These are phyloP conservation scores for Saturnispora kantuleensis DNA, from an alignment of 805 yeast genomes.

Conservation along the genomic window DNA sequence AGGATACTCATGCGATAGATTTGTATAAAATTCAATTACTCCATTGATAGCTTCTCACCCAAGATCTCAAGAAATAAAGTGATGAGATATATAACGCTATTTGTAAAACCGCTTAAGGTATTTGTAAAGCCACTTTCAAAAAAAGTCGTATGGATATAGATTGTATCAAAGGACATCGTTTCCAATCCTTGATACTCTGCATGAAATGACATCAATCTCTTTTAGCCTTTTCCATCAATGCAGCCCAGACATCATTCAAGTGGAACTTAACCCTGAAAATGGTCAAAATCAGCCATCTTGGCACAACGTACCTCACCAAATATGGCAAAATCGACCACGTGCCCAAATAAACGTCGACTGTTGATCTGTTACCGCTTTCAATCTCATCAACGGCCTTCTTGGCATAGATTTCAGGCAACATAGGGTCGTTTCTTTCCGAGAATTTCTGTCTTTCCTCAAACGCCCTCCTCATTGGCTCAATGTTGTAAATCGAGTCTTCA, in stretches of 20 bases:
- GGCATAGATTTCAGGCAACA: constrained; percentile 51
- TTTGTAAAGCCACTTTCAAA: no score
- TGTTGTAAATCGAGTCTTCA: constrained; percentile 40
- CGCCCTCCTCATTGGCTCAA: constrained; percentile 41
- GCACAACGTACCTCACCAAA: constrained; percentile 21
- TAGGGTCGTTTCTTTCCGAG: constrained; percentile 52
- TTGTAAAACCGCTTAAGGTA: no score
- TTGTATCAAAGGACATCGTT: background rate
- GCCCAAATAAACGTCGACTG: constrained; percentile 54
- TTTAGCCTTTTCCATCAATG: constrained; percentile 15
- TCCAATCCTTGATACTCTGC: background rate
- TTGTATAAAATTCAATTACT: no score
- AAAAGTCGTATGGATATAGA: no score
- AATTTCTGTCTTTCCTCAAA: constrained; percentile 43
- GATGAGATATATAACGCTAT: no score
- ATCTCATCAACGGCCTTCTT: constrained; percentile 43
- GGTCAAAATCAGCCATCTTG: constrained; percentile 20
- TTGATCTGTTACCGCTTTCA: constrained; percentile 24
- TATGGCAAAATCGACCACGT: constrained; percentile 15
- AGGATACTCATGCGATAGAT: no score
- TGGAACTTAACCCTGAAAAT: constrained; percentile 26
- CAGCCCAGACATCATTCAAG: constrained; percentile 26
- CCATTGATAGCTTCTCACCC: no score
- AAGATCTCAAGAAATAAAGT: no score
- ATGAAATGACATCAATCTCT: background rate